Evolutionary conservation across 257 asterid genomes (phyloP).

Genomic region (Lantana camara): DNA sequence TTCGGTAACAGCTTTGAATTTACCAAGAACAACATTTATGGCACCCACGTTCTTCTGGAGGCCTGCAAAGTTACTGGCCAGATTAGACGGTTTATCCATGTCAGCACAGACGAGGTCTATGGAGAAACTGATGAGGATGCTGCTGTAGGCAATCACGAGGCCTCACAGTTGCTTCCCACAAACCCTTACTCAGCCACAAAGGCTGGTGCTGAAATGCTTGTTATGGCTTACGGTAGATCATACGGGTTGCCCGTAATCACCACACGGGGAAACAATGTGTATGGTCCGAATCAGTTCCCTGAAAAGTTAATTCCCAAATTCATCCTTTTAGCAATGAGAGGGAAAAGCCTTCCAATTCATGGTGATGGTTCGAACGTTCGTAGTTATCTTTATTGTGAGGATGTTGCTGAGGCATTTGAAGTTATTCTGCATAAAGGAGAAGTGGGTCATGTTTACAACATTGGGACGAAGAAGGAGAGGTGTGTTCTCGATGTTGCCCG

Average conservation of each 20-base stretch:
- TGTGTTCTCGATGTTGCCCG: conserved; percentile 89
- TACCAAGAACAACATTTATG: conserved; percentile 95
- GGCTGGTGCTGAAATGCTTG: conserved; percentile 99
- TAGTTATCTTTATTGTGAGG: conserved; percentile 93
- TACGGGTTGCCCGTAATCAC: conserved; percentile 91
- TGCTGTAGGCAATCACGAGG: conserved; percentile 94
- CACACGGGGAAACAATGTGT: conserved; percentile 89
- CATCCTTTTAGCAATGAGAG: conserved; percentile 86
- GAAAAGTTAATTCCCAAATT: conserved; percentile 97
- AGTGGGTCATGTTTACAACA: conserved; percentile 94
- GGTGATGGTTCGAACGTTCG: conserved; percentile 97
- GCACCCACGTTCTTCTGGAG: conserved; percentile 95
- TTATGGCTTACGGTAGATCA: conserved; percentile 96
- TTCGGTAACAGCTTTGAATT: conserved; percentile 96
- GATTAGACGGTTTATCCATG: conserved; percentile 91
- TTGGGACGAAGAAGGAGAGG: conserved; percentile 93
- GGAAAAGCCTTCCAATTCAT: conserved; percentile 88
- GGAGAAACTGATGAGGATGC: conserved; percentile 99
- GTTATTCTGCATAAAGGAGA: conserved; percentile 90
- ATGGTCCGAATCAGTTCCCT: conserved; percentile 94
- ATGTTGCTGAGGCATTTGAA: conserved; percentile 97
- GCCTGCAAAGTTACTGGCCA: conserved; percentile 99
- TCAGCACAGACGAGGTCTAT: conserved; percentile 98
- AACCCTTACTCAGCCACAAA: conserved; percentile 97
- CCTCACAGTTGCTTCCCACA: conserved; percentile 94